Base-by-base conservation (phyloP, 352 stramenopile species). In the Globisporangium polare region DNA sequence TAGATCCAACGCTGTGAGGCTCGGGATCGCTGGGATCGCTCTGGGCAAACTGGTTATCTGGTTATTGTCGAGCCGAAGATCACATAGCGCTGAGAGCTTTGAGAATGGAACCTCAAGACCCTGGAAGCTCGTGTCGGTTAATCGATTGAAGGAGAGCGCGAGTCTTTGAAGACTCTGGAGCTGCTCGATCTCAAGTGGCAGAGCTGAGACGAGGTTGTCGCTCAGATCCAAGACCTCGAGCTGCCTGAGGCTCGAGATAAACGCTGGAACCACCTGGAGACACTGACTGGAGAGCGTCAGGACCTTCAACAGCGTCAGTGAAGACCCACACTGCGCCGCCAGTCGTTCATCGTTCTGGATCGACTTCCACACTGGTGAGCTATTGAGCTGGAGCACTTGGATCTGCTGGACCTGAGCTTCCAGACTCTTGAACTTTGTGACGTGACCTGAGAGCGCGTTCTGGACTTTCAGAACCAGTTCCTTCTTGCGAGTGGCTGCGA, bases 401-500 rank as follows among this genome's bases (percentile, higher is more conserved):
- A 66, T 13, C 22, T 61, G 62, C 12, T 46, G 51, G 0, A 29
- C 53, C 12, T 50, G 51, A 0, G 42, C 22, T n/a, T 54, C 43
- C 51, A 45, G 22, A 5, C 33, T 27, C 37, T 15, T 46, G 12
- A 26, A 26, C 29, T 55, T 60, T 37, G 29, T 56, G 2, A 50
- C 18, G 22, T 65, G 57, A 9, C 67, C 35, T 10, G 61, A 47
- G 24, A 68, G 56, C 37, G 74, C 55, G 0, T 57, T 53, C 41
- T 83, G 70, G 17, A 80, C 72, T 46, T 86, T 81, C 24, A 71
- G 55, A 18, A 81, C 29, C 24, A 80, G 22, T 22, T 77, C 69
- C 2, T 31, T 26, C 54, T 77, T 80, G 4, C 72, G 55, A 2
- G 41, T 15, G 13, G 46, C 53, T 13, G 63, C 46, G 15, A 66